Conservation (phyloP, 202 grass and related monocot genomes). For the Elaeis oleifera region DNA sequence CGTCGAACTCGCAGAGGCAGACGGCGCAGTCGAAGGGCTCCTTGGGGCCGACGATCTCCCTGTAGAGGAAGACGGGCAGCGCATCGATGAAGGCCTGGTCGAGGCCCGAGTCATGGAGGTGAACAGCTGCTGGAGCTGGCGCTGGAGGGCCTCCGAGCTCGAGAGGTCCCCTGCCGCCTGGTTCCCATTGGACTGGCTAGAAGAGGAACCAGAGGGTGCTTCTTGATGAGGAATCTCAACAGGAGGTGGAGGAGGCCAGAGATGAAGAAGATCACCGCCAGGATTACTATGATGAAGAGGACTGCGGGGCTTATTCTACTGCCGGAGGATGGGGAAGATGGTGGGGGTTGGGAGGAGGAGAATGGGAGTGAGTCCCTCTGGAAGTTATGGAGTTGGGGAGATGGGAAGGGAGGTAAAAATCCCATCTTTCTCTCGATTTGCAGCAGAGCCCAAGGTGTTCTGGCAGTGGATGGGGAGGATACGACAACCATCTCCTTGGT, state of each 20-base stretch:
- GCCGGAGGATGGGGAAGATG: conserved; percentile 6
- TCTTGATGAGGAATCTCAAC: conserved; percentile 69
- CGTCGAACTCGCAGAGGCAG: conserved; percentile 80
- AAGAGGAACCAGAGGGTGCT: conserved; percentile 39
- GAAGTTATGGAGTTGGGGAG: conserved; percentile 29
- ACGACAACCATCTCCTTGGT: conserved; percentile 14
- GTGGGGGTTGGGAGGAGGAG: neutral
- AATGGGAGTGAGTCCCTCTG: conserved; percentile 36
- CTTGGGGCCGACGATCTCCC: conserved; percentile 18
- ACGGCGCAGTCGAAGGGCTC: conserved; percentile 68
- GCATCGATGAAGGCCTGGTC: conserved; percentile 26
- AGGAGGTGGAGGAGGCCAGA: conserved; percentile 92
- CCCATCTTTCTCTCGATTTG: neutral
- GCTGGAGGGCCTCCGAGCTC: conserved; percentile 33
- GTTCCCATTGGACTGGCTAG: conserved; percentile 4
- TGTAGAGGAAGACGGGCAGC: conserved; percentile 19
- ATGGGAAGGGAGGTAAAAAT: neutral
- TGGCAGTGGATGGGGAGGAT: neutral
- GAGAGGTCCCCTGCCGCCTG: conserved; percentile 12
- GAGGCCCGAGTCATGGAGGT: conserved; percentile 23
- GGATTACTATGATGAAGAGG: conserved; percentile 91
- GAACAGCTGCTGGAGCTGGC: conserved; percentile 21
- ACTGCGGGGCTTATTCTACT: conserved; percentile 83
- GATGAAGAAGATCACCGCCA: conserved; percentile 87
- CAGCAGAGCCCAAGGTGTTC: neutral